phyloP scores from a whole-genome alignment of 176 grass and related monocot species.

The Typha latifolia region DNA sequence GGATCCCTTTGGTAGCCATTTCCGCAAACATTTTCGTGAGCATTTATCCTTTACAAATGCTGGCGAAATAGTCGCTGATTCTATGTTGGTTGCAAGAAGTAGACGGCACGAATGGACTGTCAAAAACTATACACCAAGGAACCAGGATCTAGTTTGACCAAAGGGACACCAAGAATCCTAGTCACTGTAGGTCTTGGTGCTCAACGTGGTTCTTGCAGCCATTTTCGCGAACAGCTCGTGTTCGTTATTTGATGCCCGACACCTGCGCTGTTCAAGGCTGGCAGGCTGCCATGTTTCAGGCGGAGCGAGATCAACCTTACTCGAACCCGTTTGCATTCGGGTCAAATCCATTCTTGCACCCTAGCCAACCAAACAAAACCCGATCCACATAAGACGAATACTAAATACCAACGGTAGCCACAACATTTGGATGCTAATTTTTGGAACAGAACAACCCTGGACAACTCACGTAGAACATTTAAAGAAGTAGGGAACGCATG shows the following conservation, averaged over 20 bases:
- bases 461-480: neutral
- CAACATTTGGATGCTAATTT: no score
- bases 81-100: neutral
- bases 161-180: neutral
- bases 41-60: neutral
- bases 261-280: no score
- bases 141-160: neutral
- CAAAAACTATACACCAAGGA: neutral
- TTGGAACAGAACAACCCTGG: no score
- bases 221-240: neutral
- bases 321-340: no score
- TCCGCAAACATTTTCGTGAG: neutral
- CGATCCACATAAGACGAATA: no score
- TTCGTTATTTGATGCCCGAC: constrained; percentile 6
- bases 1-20: neutral
- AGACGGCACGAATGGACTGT: neutral
- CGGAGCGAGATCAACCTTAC: no score
- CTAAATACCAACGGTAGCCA: no score
- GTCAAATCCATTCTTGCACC: no score
- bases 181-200: neutral
- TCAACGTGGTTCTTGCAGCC: neutral
- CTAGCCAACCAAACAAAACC: no score
- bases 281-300: no score
- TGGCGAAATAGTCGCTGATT: neutral
- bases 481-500: neutral